Conservation (phyloP, 345 rosid species). For the Psidium guajava region DNA sequence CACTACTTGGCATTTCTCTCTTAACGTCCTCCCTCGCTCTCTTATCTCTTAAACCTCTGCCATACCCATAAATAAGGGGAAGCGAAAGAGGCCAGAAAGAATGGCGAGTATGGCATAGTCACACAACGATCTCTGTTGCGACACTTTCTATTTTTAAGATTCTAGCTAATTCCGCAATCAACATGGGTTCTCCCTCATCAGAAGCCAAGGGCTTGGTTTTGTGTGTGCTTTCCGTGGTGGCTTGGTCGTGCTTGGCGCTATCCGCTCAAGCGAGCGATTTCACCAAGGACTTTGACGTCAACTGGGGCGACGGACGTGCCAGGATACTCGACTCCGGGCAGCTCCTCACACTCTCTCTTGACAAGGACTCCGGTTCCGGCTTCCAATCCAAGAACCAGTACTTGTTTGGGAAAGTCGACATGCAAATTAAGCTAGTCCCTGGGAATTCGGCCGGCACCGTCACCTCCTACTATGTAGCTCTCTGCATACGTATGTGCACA, state of each 20-base stretch:
- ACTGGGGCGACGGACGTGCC: slow-evolving; percentile 51
- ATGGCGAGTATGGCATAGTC: no score
- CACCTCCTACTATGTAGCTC: slow-evolving; percentile 36
- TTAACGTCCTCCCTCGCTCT: background rate
- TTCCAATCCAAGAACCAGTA: slow-evolving; percentile 41
- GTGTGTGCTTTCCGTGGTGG: background rate
- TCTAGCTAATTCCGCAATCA: background rate
- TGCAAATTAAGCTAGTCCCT: slow-evolving; percentile 48
- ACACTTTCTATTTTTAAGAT: background rate
- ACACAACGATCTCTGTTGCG: background rate
- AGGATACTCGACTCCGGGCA: slow-evolving; percentile 39
- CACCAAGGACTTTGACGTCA: slow-evolving; percentile 27
- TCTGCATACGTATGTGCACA: background rate
- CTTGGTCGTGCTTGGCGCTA: background rate
- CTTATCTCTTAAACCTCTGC: background rate
- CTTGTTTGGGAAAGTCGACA: slow-evolving; percentile 32
- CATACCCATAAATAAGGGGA: background rate
- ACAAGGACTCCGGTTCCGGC: slow-evolving; percentile 41
- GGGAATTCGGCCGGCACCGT: slow-evolving; percentile 59
- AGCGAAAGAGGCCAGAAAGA: background rate
- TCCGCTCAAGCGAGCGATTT: slow-evolving; percentile 21
- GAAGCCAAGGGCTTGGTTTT: background rate
- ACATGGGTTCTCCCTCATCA: background rate
- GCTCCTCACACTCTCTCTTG: slow-evolving; percentile 45
- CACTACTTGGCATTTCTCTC: background rate